These are phyloP conservation scores for Nemophila menziesii DNA, from an alignment of 257 asterid species.

Conservation along the genomic window DNA sequence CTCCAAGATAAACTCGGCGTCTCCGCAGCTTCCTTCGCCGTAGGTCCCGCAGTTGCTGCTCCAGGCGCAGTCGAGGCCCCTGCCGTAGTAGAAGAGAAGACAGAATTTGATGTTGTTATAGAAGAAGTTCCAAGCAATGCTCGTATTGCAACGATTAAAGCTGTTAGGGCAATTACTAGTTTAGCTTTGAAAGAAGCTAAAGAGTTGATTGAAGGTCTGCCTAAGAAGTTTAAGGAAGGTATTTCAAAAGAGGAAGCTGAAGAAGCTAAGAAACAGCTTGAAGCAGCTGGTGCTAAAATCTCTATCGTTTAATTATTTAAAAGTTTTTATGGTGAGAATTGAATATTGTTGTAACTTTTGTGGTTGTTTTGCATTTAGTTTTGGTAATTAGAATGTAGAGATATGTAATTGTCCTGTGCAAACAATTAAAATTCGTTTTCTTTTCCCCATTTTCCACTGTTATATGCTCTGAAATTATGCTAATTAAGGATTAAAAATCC, in stretches of 20 bases:
- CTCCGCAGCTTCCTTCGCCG: conserved; percentile 81
- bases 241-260: conserved; percentile 79
- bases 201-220: conserved; percentile 85
- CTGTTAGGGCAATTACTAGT: conserved; percentile 71
- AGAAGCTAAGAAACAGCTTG: conserved; percentile 91
- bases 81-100: conserved; percentile 79
- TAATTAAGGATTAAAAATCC: no score
- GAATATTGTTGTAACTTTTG: no score
- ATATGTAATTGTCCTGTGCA: no score
- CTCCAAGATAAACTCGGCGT: conserved; percentile 95
- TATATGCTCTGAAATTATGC: no score
- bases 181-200: conserved; percentile 84
- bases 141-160: conserved; percentile 73
- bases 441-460: no score
- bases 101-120: conserved; percentile 77
- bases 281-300: conserved; percentile 76
- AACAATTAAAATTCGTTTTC: no score
- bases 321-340: no score
- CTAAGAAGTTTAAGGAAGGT: conserved; percentile 86
- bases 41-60: conserved; percentile 45
- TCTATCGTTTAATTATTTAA: conserved; percentile 46
- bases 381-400: no score
- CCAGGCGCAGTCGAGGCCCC: conserved; percentile 10
- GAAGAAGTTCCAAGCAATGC: conserved; percentile 80
- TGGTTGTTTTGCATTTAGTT: no score